Percentiles rank a stretch among this genome's conserved stretches.
phyloP scores from a whole-genome alignment of 805 yeast species.

The Danielia oregonensis region DNA sequence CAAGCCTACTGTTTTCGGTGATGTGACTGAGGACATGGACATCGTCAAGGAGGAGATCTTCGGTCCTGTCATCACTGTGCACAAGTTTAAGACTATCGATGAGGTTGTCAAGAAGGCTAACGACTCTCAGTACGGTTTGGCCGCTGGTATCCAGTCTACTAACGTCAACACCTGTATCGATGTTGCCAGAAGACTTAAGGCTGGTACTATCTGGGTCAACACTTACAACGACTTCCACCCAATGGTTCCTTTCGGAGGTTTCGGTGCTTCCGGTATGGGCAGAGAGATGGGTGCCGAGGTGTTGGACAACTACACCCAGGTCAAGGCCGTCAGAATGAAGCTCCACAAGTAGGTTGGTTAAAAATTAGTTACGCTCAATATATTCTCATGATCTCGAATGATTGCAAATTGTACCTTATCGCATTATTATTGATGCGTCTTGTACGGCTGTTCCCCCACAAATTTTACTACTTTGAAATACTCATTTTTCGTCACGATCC shows the following conservation, averaged over 20 bases:
- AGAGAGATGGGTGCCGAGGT: constrained; percentile 92
- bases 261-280: constrained; percentile 86
- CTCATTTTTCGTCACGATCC: too few species aligned
- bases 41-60: constrained; percentile 89
- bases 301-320: constrained; percentile 78
- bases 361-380: not conserved
- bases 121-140: constrained; percentile 79
- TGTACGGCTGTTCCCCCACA: constrained; percentile 1
- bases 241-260: constrained; percentile 91
- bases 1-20: constrained; percentile 82
- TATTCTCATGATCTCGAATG: not conserved
- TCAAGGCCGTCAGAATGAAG: constrained; percentile 74
- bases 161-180: constrained; percentile 72
- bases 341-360: constrained; percentile 15
- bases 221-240: constrained; percentile 85
- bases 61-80: constrained; percentile 87
- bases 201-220: constrained; percentile 93
- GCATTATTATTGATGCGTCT: not conserved
- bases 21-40: constrained; percentile 67
- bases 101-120: constrained; percentile 79
- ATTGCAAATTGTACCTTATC: not conserved
- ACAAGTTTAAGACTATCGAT: constrained; percentile 78
- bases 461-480: constrained; percentile 1
- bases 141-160: constrained; percentile 84
- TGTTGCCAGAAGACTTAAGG: constrained; percentile 68